Evolutionary conservation across 2,329 filamentous ascomycete genomes (phyloP), one percentile per base, ranked within the genome.

Genomic region (Sordariomycetes sp.): DNA sequence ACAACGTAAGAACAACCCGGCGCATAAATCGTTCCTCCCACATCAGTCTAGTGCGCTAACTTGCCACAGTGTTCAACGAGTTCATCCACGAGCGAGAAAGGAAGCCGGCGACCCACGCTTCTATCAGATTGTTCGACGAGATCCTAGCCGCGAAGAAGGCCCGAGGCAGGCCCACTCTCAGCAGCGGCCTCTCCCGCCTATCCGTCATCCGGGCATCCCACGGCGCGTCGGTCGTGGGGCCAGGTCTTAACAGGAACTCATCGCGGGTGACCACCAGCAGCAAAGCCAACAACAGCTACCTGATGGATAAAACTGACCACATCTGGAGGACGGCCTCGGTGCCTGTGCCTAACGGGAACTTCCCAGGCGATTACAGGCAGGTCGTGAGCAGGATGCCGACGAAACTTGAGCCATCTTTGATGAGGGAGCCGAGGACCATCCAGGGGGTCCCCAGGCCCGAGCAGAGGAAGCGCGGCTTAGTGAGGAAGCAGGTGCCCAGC

Each of bases 401-500:
- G 8, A 91, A 89, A 65, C 78, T 99, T 10, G 94, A 99, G 65
- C 80, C 86, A 3, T 81, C 84, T 15, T 75, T 96, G 53, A 96
- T 97, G 90, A 89, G 90, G 68, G 91, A 96, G 70, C 91, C 91
- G 34, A 81, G 91, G 59, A 84, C 89, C 61, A 92, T 96, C 45
- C 90, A 95, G 68, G 91, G 91, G 39, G 84, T 90, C n/a, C 90
- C 90, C 25, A 74, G 81, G 36, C 76, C 78, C 20, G 78, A 81
- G 59, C 74, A 76, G 58, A 73, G 74, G n/a, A 71, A 71, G 8
- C 73, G 73, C 45, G 76, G 76, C 32, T 69, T 83, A 54, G 64
- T 78, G 56, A 69, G 80, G 61, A 83, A 83, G 65, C 79, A 82
- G 64, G 80, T 83, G 25, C 71, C 73, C 22, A 75, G 71, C 61